phyloP scores from a whole-genome alignment of 768 basidiomycete species.

The Floccularia luteovirens region DNA sequence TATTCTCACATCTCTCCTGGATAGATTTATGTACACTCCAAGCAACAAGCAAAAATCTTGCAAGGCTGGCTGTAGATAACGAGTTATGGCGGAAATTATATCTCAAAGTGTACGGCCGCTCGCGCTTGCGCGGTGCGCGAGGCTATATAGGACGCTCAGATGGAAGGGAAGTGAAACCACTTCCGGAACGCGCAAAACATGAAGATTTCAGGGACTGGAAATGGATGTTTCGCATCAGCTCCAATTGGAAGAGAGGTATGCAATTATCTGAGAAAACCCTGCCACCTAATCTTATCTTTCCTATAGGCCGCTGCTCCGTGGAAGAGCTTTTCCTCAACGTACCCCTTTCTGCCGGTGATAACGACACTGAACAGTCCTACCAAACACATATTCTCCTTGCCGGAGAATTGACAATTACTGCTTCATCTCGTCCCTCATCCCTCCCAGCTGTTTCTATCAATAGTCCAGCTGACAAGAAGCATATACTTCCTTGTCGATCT shows the following conservation, averaged over 20 bases:
- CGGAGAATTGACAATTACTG: conserved; percentile 51
- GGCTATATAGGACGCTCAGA: conserved; percentile 53
- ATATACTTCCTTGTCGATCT: conserved; percentile 38
- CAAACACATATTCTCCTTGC: conserved; percentile 46
- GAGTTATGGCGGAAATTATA: conserved; percentile 71
- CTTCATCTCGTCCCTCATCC: conserved; percentile 33
- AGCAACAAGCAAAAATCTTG: conserved; percentile 57
- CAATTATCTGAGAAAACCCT: conserved; percentile 1
- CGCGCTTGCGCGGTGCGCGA: conserved; percentile 58
- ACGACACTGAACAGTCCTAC: conserved; percentile 8
- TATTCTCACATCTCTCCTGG: conserved; percentile 66
- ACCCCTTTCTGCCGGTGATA: not conserved
- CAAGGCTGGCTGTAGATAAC: conserved; percentile 58
- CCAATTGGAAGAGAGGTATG: conserved; percentile 76
- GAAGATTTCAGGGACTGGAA: conserved; percentile 60
- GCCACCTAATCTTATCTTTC: conserved; percentile 7
- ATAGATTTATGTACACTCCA: conserved; percentile 62
- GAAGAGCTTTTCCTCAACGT: conserved; percentile 19
- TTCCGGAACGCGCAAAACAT: conserved; percentile 44
- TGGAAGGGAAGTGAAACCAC: conserved; percentile 47
- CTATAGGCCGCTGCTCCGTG: conserved; percentile 58
- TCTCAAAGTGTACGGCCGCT: conserved; percentile 54
- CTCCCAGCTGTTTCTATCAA: conserved; percentile 30
- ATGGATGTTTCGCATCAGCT: conserved; percentile 81
- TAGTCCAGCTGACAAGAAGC: conserved; percentile 20